phyloP scores from a whole-genome alignment of 2,329 filamentous ascomycete species.

The Aspergillus latus region DNA sequence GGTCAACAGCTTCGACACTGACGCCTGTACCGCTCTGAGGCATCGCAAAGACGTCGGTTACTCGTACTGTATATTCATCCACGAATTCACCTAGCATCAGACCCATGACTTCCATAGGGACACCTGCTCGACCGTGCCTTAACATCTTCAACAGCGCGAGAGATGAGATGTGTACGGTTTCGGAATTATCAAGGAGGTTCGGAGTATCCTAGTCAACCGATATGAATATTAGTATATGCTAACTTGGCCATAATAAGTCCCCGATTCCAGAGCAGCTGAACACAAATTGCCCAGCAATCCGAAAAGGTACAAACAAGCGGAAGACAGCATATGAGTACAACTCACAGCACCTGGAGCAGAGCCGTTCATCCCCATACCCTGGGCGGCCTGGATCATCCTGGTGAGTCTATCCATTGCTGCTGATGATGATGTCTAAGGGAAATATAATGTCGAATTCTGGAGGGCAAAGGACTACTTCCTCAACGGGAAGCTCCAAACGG shows the following conservation, averaged over 20 bases:
- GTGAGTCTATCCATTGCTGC: conserved; percentile 83
- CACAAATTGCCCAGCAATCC: background rate
- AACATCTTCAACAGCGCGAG: conserved; percentile 98
- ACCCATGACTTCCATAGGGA: conserved; percentile 99
- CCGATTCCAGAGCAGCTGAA: background rate
- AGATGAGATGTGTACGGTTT: conserved; percentile 98
- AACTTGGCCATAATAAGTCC: background rate
- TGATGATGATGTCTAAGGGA: conserved; percentile 19
- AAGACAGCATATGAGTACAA: conserved; percentile 11
- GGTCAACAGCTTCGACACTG: conserved; percentile 96
- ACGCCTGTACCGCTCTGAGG: conserved; percentile 97
- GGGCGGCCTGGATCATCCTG: conserved; percentile 76
- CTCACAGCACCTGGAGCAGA: conserved; percentile 43
- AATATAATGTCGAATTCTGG: conserved; percentile 18
- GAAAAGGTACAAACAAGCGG: background rate
- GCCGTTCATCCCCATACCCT: conserved; percentile 54
- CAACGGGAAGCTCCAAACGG: conserved; percentile 29
- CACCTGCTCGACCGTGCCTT: conserved; percentile 92
- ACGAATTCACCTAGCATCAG: conserved; percentile 99
- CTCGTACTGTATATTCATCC: conserved; percentile 96
- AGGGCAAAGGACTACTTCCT: conserved; percentile 29
- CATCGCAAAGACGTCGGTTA: conserved; percentile 99
- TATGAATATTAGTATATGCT: conserved; percentile 11
- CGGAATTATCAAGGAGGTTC: conserved; percentile 95
- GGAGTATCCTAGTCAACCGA: conserved; percentile 68